A percentile compares a stretch with the other conserved stretches of the same genome.
Evolutionary conservation across 371 early-diverging fungal genomes (phyloP).

Genomic region (Syncephalastrum monosporum): DNA sequence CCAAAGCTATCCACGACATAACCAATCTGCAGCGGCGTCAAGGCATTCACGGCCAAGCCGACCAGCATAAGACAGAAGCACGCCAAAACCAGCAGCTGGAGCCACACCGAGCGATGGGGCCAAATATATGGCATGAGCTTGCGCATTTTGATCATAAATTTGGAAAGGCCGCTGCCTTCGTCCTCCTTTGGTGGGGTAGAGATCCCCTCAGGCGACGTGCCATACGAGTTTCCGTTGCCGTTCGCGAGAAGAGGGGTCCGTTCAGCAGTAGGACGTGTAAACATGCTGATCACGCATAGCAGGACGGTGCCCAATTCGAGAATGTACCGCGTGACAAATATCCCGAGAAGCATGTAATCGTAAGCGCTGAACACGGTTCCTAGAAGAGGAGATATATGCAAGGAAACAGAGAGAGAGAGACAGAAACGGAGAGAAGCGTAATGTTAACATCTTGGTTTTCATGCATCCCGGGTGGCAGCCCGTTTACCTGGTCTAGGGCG

Average conservation of each 20-base stretch:
- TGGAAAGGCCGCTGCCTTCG: constrained; percentile 29
- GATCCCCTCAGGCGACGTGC: constrained; percentile 11
- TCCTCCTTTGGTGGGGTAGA: not conserved
- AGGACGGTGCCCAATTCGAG: constrained; percentile 19
- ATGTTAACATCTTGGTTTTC: not conserved
- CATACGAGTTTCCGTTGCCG: constrained; percentile 16
- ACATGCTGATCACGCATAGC: constrained; percentile 26
- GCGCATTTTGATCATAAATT: constrained; percentile 55
- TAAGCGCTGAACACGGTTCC: constrained; percentile 33
- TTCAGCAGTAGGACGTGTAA: constrained; percentile 16
- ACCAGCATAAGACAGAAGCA: constrained; percentile 67
- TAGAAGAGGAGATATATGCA: not conserved
- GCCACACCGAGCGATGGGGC: constrained; percentile 66
- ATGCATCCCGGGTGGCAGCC: not conserved
- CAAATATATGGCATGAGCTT: constrained; percentile 82
- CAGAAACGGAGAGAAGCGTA: not conserved
- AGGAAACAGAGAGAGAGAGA: not conserved
- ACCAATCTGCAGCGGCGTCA: constrained; percentile 81
- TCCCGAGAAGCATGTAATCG: constrained; percentile 22
- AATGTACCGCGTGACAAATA: constrained; percentile 33
- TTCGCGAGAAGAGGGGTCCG: constrained; percentile 9
- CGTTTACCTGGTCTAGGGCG: constrained; percentile 36
- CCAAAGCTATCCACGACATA: constrained; percentile 66
- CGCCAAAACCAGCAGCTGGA: constrained; percentile 70
- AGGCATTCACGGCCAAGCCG: constrained; percentile 80